Evolutionary conservation across 352 stramenopile species (phyloP).

Genomic region (Phytopythium sindhum): DNA sequence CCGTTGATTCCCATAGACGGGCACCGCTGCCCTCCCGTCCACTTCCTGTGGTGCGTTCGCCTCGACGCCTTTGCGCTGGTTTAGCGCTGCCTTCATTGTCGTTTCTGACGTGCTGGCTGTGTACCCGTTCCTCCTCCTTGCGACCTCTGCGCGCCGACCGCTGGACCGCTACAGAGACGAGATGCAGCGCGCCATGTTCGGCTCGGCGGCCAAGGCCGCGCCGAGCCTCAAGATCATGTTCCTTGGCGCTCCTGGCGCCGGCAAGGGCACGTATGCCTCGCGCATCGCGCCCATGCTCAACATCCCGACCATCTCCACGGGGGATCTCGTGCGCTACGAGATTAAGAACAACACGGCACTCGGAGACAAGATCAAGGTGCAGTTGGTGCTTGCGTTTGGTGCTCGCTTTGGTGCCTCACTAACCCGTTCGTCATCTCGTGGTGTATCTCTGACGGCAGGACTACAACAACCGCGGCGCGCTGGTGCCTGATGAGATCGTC

Average conservation of each 20-base stretch:
- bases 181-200: conserved; percentile 6
- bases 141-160: not conserved
- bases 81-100: not conserved
- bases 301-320: conserved; percentile 88
- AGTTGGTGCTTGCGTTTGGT: not conserved
- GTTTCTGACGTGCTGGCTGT: not conserved
- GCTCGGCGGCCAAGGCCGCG: conserved; percentile 7
- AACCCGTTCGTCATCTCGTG: not conserved
- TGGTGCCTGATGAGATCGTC: conserved; percentile 89
- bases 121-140: not conserved
- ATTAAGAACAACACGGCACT: conserved; percentile 79
- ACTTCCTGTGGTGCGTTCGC: not conserved
- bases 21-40: not conserved
- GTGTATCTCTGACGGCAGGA: conserved; percentile 22
- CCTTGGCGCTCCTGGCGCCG: conserved; percentile 83
- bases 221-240: conserved; percentile 87
- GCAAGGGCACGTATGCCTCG: conserved; percentile 89
- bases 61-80: no score
- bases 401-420: not conserved
- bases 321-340: conserved; percentile 86
- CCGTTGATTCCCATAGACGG: not conserved
- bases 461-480: conserved; percentile 78
- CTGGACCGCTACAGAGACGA: not conserved
- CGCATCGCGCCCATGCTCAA: conserved; percentile 82
- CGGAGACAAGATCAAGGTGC: conserved; percentile 72